Conservation (phyloP, 2,329 filamentous ascomycete genomes). For the Cordyceps sp. region DNA sequence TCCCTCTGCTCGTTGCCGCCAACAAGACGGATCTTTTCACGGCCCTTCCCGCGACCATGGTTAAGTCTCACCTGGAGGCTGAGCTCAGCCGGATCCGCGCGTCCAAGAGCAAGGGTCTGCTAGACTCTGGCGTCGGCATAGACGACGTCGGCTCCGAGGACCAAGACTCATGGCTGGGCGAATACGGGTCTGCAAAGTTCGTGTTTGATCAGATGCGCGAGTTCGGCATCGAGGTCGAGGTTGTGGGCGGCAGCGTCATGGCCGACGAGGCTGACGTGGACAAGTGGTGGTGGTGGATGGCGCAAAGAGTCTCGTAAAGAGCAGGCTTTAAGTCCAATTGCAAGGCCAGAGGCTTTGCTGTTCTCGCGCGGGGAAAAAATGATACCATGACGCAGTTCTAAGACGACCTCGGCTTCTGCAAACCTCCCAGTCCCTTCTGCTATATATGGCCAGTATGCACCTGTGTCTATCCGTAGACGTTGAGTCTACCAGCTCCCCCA, state of each 20-base stretch:
- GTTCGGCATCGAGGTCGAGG: constrained; percentile 61
- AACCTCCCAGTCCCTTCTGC: too few relatives aligned
- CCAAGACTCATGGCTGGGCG: constrained; percentile 70
- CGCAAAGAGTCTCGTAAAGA: constrained; percentile 42
- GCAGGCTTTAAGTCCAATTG: not conserved
- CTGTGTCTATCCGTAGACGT: constrained; percentile 16
- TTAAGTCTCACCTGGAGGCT: constrained; percentile 58
- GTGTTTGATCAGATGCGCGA: constrained; percentile 70
- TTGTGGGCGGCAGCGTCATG: constrained; percentile 57
- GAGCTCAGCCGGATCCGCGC: constrained; percentile 67
- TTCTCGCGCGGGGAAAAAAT: too few relatives aligned
- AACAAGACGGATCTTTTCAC: constrained; percentile 97
- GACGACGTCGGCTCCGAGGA: constrained; percentile 48
- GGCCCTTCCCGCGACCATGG: constrained; percentile 61
- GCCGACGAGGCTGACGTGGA: constrained; percentile 54
- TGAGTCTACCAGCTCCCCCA: too few relatives aligned
- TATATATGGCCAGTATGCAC: too few relatives aligned
- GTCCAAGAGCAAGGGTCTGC: constrained; percentile 62
- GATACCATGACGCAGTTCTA: too few relatives aligned
- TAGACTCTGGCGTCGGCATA: constrained; percentile 63
- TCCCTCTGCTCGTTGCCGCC: constrained; percentile 70
- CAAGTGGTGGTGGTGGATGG: constrained; percentile 87
- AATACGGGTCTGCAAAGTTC: constrained; percentile 63
- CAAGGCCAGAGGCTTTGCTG: too few relatives aligned
- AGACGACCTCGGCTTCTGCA: too few relatives aligned